phyloP scores from a whole-genome alignment of 768 basidiomycete species.

The Porphyrellus cyaneotinctus region DNA sequence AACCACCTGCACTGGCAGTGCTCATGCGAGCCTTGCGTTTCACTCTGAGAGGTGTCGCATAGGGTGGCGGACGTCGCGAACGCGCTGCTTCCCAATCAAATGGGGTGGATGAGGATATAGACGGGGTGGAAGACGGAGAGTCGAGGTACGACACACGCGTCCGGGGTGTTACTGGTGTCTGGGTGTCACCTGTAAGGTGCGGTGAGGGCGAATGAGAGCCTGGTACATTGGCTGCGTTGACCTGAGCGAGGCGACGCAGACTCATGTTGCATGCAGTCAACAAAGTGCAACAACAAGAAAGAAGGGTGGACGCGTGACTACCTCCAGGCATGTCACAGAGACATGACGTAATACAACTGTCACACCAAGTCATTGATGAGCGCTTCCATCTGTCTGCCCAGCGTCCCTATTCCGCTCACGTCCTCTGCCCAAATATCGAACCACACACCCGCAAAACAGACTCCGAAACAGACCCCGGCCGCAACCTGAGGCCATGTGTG shows the following conservation, averaged over 20 bases:
- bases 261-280: conserved; percentile 37
- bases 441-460: conserved; percentile 50
- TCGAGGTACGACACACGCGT: conserved; percentile 51
- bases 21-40: conserved; percentile 43
- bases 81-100: conserved; percentile 89
- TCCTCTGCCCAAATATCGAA: conserved; percentile 52
- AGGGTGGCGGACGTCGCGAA: conserved; percentile 67
- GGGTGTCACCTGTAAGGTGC: conserved; percentile 27
- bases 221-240: conserved; percentile 36
- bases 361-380: conserved; percentile 11
- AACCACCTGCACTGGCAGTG: conserved; percentile 24
- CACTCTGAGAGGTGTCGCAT: conserved; percentile 52
- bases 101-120: conserved; percentile 68
- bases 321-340: conserved; percentile 21
- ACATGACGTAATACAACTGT: conserved; percentile 21
- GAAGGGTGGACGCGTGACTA: conserved; percentile 16
- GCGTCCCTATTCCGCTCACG: conserved; percentile 18
- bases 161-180: conserved; percentile 44
- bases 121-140: conserved; percentile 63
- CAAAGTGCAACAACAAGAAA: conserved; percentile 6
- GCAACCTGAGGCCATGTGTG: conserved; percentile 69
- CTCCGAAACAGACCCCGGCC: conserved; percentile 55
- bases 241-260: conserved; percentile 56
- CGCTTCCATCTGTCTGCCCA: conserved; percentile 15
- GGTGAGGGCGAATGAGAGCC: conserved; percentile 41